Evolutionary conservation across 1,284 basidiomycete species (phyloP).

Genomic region (Ganoderma lingzhi): DNA sequence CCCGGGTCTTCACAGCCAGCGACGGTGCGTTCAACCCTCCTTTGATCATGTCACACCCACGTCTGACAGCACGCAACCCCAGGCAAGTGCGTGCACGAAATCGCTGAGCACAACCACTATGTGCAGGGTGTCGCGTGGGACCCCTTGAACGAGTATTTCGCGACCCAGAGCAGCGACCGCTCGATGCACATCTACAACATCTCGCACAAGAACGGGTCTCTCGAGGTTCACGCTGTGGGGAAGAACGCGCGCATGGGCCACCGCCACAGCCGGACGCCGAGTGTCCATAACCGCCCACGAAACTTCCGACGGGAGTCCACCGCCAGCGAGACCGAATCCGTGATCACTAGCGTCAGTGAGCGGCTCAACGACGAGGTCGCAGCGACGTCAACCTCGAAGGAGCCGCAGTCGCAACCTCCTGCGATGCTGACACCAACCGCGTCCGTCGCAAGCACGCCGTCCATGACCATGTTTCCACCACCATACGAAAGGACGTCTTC

Average conservation of each 20-base stretch:
- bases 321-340: constrained; percentile 77
- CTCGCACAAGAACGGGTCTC: constrained; percentile 67
- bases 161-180: constrained; percentile 93
- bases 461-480: constrained; percentile 75
- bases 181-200: constrained; percentile 91
- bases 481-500: constrained; percentile 74
- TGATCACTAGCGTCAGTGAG: constrained; percentile 62
- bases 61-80: neutral
- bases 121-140: constrained; percentile 99
- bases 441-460: constrained; percentile 64
- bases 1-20: constrained; percentile 80
- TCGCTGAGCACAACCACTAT: constrained; percentile 92
- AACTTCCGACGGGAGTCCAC: constrained; percentile 76
- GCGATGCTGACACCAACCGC: constrained; percentile 72
- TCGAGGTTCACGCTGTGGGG: constrained; percentile 87
- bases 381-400: constrained; percentile 33
- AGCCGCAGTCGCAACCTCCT: constrained; percentile 30
- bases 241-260: constrained; percentile 81
- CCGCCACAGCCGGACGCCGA: constrained; percentile 72
- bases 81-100: constrained; percentile 86
- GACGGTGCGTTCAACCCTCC: constrained; percentile 63
- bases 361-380: constrained; percentile 45
- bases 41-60: neutral
- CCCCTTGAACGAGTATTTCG: constrained; percentile 93
- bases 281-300: constrained; percentile 62